phyloP scores from a whole-genome alignment of 1,139 yeast species.

The Candida mesenterica region DNA sequence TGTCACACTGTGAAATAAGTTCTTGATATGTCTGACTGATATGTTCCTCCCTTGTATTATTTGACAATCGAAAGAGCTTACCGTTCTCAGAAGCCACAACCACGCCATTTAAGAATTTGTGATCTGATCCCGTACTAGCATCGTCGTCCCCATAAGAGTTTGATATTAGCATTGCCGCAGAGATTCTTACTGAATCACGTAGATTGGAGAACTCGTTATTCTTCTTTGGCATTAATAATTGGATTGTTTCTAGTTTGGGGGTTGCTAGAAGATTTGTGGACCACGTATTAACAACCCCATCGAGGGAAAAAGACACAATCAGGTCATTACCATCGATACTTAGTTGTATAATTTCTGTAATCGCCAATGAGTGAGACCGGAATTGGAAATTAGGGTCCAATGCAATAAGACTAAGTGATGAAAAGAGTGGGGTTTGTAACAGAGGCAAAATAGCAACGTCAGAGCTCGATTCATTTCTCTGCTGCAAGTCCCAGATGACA shows the following conservation, averaged over 20 bases:
- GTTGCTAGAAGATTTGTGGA: conserved; percentile 37
- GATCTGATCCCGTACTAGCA: conserved; percentile 12
- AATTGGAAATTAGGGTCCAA: conserved; percentile 5
- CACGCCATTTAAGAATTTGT: conserved; percentile 29
- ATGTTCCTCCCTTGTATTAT: conserved; percentile 27
- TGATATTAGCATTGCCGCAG: conserved; percentile 2
- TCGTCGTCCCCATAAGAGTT: background rate
- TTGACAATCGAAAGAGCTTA: conserved; percentile 37
- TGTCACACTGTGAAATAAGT: conserved; percentile 13
- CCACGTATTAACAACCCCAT: conserved; percentile 42
- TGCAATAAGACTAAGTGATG: conserved; percentile 9
- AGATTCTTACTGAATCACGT: conserved; percentile 11
- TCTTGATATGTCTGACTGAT: conserved; percentile 22
- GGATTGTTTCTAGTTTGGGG: conserved; percentile 26
- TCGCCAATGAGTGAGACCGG: conserved; percentile 12
- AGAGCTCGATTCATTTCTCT: conserved; percentile 10
- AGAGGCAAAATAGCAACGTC: conserved; percentile 28
- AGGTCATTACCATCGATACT: conserved; percentile 25
- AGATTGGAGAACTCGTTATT: conserved; percentile 13
- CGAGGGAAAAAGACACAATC: conserved; percentile 32
- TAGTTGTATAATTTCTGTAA: conserved; percentile 19
- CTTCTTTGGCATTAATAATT: conserved; percentile 11
- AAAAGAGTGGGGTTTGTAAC: conserved; percentile 25
- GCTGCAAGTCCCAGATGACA: conserved; percentile 39
- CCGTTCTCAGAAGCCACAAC: conserved; percentile 51